Base-by-base conservation (phyloP, 352 stramenopile species). In the Pythium dissimile region DNA sequence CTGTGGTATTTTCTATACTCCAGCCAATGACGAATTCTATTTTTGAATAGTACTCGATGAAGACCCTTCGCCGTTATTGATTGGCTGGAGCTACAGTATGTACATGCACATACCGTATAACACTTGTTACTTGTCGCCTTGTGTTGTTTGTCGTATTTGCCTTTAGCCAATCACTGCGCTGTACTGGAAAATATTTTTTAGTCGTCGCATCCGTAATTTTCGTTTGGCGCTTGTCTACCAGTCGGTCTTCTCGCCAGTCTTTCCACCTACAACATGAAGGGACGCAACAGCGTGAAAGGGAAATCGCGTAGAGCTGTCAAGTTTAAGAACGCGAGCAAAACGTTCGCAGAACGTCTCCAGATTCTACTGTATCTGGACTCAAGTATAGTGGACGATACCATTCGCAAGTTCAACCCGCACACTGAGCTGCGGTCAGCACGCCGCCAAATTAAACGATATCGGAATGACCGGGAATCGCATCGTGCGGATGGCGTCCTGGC, bases 81-180 rank as follows among this genome's bases (percentile, higher is more conserved):
- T n/a, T n/a, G n/a, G n/a, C n/a, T n/a, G n/a, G n/a, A n/a, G n/a
- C n/a, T n/a, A n/a, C n/a, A n/a, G n/a, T n/a, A n/a, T n/a, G n/a
- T n/a, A n/a, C n/a, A n/a, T n/a, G n/a, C n/a, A n/a, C n/a, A n/a
- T 43, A 43, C 37, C 37, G 37, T 43, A 43, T 43, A 43, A 43
- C n/a, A 43, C 37, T 43, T 21, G 37, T 43, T 43, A 43, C 10
- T 18, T 43, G 37, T 43, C 37, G 37, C 37, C 37, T 43, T 15
- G 37, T 8, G 37, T 43, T 43, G n/a, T 43, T 43, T 43, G 37
- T 43, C 37, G 37, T 15, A 20, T 20, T 21, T 15, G 37, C 8
- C n/a, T 43, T 43, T 15, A 20, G 8, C 37, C 37, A 43, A 43
- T 43, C 37, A 43, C 7, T 15, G 37, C 8, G 7, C 37, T 21